Evolutionary conservation across 2,329 filamentous ascomycete genomes (phyloP).

Genomic region (Phaeosphaeria sp.): DNA sequence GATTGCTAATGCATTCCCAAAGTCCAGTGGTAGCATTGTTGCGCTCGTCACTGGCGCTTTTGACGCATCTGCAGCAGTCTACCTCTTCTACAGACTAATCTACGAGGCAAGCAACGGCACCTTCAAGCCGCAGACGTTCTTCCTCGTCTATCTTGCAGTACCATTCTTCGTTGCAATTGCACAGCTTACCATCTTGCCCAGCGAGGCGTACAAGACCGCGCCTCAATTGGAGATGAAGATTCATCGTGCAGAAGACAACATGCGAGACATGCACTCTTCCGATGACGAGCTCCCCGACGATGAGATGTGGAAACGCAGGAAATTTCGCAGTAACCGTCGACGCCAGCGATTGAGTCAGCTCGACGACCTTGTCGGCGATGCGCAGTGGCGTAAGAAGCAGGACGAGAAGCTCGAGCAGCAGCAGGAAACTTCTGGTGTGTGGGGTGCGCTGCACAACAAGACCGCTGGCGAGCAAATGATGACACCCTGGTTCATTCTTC

Average conservation of each 20-base stretch:
- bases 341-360: constrained; percentile 71
- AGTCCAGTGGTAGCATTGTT: constrained; percentile 77
- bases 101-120: constrained; percentile 65
- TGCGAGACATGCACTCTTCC: constrained; percentile 58
- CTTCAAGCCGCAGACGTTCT: constrained; percentile 73
- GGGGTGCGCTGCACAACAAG: constrained; percentile 81
- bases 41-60: constrained; percentile 83
- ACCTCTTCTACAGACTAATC: constrained; percentile 74
- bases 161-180: constrained; percentile 70
- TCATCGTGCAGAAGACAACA: constrained; percentile 36
- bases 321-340: constrained; percentile 49
- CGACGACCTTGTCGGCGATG: constrained; percentile 72
- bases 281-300: constrained; percentile 62
- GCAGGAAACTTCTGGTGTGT: constrained; percentile 75
- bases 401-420: constrained; percentile 69
- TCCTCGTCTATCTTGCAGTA: constrained; percentile 74
- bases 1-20: constrained; percentile 82
- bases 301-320: constrained; percentile 53
- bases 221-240: constrained; percentile 47
- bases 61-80: constrained; percentile 80
- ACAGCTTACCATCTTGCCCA: constrained; percentile 76
- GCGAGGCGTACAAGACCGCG: constrained; percentile 77
- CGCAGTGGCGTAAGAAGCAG: constrained; percentile 67
- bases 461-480: constrained; percentile 75
- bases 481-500: constrained; percentile 83